Evolutionary conservation across 257 asterid species (phyloP).

Genomic region (Gentiana dahurica): DNA sequence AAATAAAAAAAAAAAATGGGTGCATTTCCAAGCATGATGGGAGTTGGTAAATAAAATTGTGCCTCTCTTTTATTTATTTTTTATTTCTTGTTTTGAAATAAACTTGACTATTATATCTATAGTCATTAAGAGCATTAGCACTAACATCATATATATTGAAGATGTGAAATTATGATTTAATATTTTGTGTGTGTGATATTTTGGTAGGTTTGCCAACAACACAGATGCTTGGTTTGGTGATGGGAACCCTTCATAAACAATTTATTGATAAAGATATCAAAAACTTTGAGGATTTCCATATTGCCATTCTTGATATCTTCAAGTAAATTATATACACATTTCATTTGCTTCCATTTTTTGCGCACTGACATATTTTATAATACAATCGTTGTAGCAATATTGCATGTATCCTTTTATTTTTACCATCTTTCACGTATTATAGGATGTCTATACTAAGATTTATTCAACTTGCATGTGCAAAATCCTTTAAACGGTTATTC

Average conservation of each 20-base stretch:
- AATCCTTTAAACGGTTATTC: too few relatives aligned
- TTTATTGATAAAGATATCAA: slow-evolving; percentile 44
- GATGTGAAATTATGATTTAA: neutral
- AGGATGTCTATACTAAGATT: too few relatives aligned
- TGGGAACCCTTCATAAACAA: slow-evolving; percentile 58
- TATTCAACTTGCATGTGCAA: too few relatives aligned
- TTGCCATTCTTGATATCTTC: slow-evolving; percentile 66
- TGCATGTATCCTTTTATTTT: too few relatives aligned
- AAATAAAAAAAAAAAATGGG: slow-evolving; percentile 45
- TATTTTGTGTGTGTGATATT: neutral
- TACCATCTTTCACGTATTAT: too few relatives aligned
- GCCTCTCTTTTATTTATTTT: neutral
- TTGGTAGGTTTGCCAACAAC: slow-evolving; percentile 54
- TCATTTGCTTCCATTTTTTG: neutral
- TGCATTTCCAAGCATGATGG: slow-evolving; percentile 57
- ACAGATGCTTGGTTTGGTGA: slow-evolving; percentile 44
- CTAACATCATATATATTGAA: too few relatives aligned
- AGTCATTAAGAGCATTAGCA: too few relatives aligned
- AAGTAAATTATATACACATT: slow-evolving; percentile 18
- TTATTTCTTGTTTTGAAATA: too few relatives aligned
- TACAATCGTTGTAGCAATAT: too few relatives aligned
- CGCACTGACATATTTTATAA: too few relatives aligned
- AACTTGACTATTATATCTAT: too few relatives aligned
- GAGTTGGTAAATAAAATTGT: slow-evolving; percentile 36
- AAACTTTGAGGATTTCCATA: slow-evolving; percentile 42